Percentiles rank a stretch among this genome's conserved stretches.
phyloP scores from a whole-genome alignment of 371 early-diverging fungal genomes.

The Dinochytrium kinnereticum region DNA sequence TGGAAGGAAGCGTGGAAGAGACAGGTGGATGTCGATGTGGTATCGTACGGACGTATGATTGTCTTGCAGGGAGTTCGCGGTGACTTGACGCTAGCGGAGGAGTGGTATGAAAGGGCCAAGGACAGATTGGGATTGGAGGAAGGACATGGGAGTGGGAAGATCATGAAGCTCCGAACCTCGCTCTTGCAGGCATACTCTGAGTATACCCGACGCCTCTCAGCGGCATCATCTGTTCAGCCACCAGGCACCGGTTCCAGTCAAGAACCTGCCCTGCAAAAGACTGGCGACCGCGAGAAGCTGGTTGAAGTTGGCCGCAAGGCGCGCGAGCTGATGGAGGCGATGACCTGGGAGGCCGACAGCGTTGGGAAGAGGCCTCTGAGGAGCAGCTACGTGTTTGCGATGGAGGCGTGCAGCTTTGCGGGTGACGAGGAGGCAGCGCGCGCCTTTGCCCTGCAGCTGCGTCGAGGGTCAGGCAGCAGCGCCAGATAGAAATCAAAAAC shows the following conservation, averaged over 20 bases:
- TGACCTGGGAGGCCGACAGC: not conserved
- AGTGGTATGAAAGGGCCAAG: slow-evolving; percentile 3
- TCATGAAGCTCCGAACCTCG: slow-evolving; percentile 11
- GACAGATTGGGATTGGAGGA: not conserved
- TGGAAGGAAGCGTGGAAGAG: slow-evolving; percentile 14
- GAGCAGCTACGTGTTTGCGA: slow-evolving; percentile 9
- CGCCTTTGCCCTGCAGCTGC: not conserved
- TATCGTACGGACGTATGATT: slow-evolving; percentile 7
- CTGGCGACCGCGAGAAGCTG: not conserved
- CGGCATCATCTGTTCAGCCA: too few relatives aligned
- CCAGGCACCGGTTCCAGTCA: too few relatives aligned
- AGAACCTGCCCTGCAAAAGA: too few relatives aligned
- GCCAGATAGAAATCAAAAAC: too few relatives aligned
- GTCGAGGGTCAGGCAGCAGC: too few relatives aligned
- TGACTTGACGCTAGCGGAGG: not conserved
- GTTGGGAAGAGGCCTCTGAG: slow-evolving; percentile 12
- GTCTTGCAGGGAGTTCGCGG: not conserved
- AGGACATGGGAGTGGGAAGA: slow-evolving; percentile 8
- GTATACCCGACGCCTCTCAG: not conserved
- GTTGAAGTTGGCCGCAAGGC: not conserved
- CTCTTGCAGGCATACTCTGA: slow-evolving; percentile 7
- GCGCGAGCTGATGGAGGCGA: not conserved
- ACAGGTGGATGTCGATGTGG: not conserved
- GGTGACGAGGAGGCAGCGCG: not conserved
- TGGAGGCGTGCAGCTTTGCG: not conserved